phyloP scores from a whole-genome alignment of 2,329 filamentous ascomycete genomes.

The Apiospora malaysiana region DNA sequence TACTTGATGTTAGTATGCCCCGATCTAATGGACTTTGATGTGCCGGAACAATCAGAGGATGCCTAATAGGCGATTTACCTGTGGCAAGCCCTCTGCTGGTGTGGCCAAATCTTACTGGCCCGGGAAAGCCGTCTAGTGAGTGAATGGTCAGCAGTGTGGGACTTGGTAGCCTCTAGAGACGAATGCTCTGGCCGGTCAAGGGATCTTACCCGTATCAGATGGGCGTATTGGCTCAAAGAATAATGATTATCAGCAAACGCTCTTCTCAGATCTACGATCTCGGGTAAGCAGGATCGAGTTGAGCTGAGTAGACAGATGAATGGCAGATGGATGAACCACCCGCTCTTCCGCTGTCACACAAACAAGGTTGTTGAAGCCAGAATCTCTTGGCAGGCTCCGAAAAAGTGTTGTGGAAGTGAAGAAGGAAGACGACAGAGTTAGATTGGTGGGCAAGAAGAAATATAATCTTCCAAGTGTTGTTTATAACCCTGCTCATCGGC shows the following conservation, averaged over 20 bases:
- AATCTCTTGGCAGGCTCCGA: background rate
- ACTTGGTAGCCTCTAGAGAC: background rate
- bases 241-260: background rate
- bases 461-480: background rate
- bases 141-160: conserved; percentile 5
- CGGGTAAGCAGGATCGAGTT: background rate
- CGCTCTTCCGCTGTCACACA: background rate
- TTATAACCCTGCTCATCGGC: background rate
- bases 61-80: background rate
- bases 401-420: background rate
- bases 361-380: no score
- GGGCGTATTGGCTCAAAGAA: background rate
- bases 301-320: background rate
- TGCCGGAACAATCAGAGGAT: conserved; percentile 24
- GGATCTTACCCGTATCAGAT: background rate
- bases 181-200: background rate
- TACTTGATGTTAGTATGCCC: background rate
- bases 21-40: background rate
- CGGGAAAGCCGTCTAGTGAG: background rate
- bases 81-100: background rate
- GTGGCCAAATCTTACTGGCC: conserved; percentile 4
- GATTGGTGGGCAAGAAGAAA: background rate
- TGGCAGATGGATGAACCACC: background rate
- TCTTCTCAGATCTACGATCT: background rate
- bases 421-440: background rate